Percentiles rank a stretch among this genome's conserved stretches.
Conservation (phyloP, 2,329 filamentous ascomycete species). For the Ustulina deusta region DNA sequence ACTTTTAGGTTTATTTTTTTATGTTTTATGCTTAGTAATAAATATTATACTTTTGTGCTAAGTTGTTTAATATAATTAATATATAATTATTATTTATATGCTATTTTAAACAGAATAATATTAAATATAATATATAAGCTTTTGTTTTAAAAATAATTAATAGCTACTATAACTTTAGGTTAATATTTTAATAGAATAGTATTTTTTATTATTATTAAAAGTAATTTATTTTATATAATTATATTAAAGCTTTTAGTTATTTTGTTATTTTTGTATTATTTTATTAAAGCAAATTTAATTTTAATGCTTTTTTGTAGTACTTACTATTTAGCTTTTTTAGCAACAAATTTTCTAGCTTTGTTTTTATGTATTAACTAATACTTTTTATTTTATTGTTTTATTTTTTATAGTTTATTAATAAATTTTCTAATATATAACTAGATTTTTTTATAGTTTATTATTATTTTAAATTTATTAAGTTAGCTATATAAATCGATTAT, state of each 20-base stretch:
- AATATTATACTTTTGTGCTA: background rate
- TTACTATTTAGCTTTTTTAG: background rate
- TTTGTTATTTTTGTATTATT: conserved; percentile 4
- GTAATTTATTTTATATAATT: conserved; percentile 13
- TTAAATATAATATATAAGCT: conserved; percentile 13
- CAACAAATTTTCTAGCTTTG: background rate
- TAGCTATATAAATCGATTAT: conserved; percentile 7
- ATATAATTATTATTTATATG: conserved; percentile 9
- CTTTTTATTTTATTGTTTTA: background rate
- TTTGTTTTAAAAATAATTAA: conserved; percentile 20
- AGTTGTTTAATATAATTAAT: conserved; percentile 11
- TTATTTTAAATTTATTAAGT: conserved; percentile 8
- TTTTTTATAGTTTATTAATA: background rate
- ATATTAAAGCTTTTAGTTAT: conserved; percentile 25
- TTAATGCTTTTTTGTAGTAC: background rate
- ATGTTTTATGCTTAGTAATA: background rate
- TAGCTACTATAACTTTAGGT: background rate
- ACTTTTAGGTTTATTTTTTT: background rate
- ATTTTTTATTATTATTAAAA: conserved; percentile 18
- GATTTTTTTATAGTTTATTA: conserved; percentile 3
- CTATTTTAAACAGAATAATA: conserved; percentile 9
- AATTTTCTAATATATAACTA: background rate
- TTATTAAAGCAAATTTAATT: conserved; percentile 1
- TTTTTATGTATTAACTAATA: conserved; percentile 1
- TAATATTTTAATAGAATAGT: conserved; percentile 17